Evolutionary conservation across 495 filamentous ascomycete genomes (phyloP).

Genomic region (Acidomyces sp.): DNA sequence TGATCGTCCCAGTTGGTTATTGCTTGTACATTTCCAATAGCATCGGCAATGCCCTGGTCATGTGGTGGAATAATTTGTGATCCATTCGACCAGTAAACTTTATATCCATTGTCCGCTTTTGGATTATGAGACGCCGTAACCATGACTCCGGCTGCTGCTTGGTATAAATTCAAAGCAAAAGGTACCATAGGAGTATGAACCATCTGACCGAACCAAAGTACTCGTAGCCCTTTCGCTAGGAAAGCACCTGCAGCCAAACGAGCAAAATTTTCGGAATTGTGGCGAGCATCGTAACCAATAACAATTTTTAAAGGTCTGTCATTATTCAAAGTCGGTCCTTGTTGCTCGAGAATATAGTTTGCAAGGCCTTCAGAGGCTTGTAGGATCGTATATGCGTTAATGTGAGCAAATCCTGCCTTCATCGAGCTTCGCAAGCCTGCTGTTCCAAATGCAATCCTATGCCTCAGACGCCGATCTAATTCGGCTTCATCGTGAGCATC

Average conservation of each 20-base stretch:
- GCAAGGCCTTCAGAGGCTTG: constrained; percentile 62
- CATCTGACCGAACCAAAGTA: constrained; percentile 44
- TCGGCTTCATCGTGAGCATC: constrained; percentile 36
- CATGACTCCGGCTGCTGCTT: constrained; percentile 56
- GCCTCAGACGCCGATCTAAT: constrained; percentile 43
- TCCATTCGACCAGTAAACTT: constrained; percentile 59
- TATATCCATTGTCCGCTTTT: constrained; percentile 58
- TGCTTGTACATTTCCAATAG: constrained; percentile 45
- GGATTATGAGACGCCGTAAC: constrained; percentile 64
- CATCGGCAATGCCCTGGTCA: constrained; percentile 46
- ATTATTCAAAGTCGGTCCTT: constrained; percentile 18
- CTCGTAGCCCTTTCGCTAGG: constrained; percentile 44
- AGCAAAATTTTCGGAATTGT: constrained; percentile 54
- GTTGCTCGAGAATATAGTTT: constrained; percentile 39
- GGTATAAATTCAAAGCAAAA: constrained; percentile 45
- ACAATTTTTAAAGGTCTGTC: constrained; percentile 36
- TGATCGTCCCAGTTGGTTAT: constrained; percentile 41
- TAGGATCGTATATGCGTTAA: constrained; percentile 59
- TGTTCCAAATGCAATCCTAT: constrained; percentile 55
- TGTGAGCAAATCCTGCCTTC: constrained; percentile 56
- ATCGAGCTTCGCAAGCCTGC: constrained; percentile 57
- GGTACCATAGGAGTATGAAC: constrained; percentile 58
- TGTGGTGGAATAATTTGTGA: constrained; percentile 58
- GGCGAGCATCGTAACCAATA: constrained; percentile 55
- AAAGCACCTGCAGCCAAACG: constrained; percentile 53